phyloP scores from a whole-genome alignment of 2,329 filamentous ascomycete species.

The Neodidymelliopsis sp. region DNA sequence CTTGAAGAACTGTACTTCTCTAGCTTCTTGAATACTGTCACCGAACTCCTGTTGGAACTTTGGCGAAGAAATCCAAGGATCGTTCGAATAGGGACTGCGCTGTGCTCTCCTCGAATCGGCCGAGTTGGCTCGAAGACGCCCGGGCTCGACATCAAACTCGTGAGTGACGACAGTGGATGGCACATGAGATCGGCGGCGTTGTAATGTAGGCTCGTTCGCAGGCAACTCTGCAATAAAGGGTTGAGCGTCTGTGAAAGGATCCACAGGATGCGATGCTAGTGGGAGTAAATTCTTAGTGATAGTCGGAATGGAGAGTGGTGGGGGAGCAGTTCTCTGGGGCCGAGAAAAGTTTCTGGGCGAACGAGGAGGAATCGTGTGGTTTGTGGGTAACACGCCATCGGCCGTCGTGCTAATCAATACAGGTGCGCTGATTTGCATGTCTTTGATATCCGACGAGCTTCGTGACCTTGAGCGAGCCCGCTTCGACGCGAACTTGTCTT shows the following conservation, averaged over 20 bases:
- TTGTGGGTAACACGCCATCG: constrained; percentile 47
- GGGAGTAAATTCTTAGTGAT: constrained; percentile 38
- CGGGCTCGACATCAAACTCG: constrained; percentile 24
- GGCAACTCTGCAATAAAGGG: constrained; percentile 24
- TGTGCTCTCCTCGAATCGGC: constrained; percentile 36
- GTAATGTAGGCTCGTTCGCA: constrained; percentile 7
- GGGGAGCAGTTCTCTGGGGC: constrained; percentile 8
- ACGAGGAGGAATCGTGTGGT: constrained; percentile 23
- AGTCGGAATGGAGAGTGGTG: constrained; percentile 21
- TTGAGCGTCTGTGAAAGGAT: constrained; percentile 23
- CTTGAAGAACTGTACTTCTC: constrained; percentile 22
- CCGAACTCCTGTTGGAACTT: constrained; percentile 26
- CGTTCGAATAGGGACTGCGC: constrained; percentile 37
- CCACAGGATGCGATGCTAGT: constrained; percentile 44
- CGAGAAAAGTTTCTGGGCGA: constrained; percentile 24
- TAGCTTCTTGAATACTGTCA: constrained; percentile 17
- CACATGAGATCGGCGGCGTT: constrained; percentile 34
- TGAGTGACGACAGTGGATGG: constrained; percentile 23
- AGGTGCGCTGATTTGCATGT: constrained; percentile 44
- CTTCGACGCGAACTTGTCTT: constrained; percentile 42
- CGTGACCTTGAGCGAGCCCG: constrained; percentile 34
- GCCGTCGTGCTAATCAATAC: constrained; percentile 43
- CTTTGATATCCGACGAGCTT: constrained; percentile 32
- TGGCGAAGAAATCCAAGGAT: constrained; percentile 40
- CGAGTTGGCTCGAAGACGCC: constrained; percentile 41